Evolutionary conservation across 1,284 basidiomycete species (phyloP), one percentile per base, ranked within the genome.

Genomic region (Sporisorium exsertum): DNA sequence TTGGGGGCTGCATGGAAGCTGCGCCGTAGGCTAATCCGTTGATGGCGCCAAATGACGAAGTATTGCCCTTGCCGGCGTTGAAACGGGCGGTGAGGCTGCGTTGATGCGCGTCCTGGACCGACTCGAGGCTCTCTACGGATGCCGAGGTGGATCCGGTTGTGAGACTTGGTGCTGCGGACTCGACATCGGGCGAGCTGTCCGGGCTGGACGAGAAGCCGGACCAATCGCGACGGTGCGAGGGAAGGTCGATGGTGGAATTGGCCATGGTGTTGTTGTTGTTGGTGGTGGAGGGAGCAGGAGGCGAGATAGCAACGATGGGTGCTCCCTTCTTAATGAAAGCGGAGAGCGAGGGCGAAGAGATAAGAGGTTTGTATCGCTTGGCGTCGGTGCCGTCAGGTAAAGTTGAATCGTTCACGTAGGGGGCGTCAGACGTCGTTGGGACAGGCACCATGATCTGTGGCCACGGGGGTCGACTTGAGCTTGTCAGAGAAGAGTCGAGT

Each of bases 101-200:
- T n/a, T 66, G 69, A 47, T 75, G 72, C 18, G 70, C 68, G 18
- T 75, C 69, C 63, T 77, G 72, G 9, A 72, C 68, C 37, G 74
- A 77, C 57, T 79, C 74, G 53, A 81, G 65, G 46, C 71, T 72
- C 59, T 81, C 80, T 40, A 83, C 57, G 15, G 75, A 79, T 16
- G 80, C 68, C 1, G 77, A 79, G 26, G 80, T 82, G 54, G 79
- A 81, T 37, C 79, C 81, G 9, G 81, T 81, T 16, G 80, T 81
- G 58, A 82, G 58, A 58, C 81, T 83, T 5, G 81, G 80, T 5
- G 79, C 59, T 53, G 73, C 69, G 13, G 72, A 76, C 29, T 78
- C 77, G 20, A 54, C 73, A 22, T 70, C 70, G 22, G 67, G 67
- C 16, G 73, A 71, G 65, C 70, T 75, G 68, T 59, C 65, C 0